Percentiles rank a stretch among this genome's conserved stretches.
Evolutionary conservation across 345 rosid species (phyloP).

Genomic region (Brassica nigra): DNA sequence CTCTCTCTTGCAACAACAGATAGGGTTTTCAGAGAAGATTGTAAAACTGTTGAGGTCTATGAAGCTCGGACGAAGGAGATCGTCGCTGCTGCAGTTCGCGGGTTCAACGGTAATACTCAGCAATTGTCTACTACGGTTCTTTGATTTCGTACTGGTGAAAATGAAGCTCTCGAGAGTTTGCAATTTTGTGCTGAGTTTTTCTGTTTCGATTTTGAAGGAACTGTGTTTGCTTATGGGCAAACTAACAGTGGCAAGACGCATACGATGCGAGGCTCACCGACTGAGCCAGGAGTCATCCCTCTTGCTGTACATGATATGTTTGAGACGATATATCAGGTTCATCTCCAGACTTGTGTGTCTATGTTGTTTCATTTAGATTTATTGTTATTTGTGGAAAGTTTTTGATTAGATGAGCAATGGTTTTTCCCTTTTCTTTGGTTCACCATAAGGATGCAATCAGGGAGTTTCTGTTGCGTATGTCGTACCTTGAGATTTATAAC

Average conservation of each 20-base stretch:
- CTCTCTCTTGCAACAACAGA: conserved; percentile 41
- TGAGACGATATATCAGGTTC: conserved; percentile 60
- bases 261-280: conserved; percentile 84
- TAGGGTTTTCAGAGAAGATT: conserved; percentile 63
- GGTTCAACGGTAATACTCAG: conserved; percentile 72
- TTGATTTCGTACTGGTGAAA: not conserved
- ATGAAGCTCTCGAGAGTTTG: not conserved
- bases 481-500: conserved; percentile 92
- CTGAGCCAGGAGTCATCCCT: conserved; percentile 88
- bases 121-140: not conserved
- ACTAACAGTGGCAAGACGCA: conserved; percentile 96
- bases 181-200: not conserved
- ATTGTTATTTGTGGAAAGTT: conserved; percentile 11
- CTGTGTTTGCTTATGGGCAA: conserved; percentile 96
- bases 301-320: conserved; percentile 79
- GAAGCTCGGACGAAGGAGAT: conserved; percentile 73
- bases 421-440: conserved; percentile 2
- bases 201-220: conserved; percentile 49
- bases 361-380: no score
- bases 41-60: conserved; percentile 68
- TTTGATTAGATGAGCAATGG: not conserved
- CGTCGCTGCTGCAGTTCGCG: conserved; percentile 82
- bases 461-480: conserved; percentile 93
- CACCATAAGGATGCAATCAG: conserved; percentile 59
- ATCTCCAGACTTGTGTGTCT: not conserved